These are phyloP conservation scores for Mucor sp. DNA, from an alignment of 371 early-diverging fungal genomes.

Conservation along the genomic window DNA sequence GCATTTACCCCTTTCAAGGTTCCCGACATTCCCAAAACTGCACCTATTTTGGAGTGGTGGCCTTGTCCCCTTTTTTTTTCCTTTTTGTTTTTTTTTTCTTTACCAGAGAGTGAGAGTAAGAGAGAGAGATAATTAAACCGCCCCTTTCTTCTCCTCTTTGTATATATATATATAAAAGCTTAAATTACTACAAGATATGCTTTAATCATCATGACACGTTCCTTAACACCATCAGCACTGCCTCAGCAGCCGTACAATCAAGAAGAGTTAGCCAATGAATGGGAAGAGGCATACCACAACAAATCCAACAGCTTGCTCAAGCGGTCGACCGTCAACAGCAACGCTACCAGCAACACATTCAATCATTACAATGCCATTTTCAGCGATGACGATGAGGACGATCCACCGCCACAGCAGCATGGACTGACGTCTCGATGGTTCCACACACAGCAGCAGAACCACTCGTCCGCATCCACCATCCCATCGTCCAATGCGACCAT, in stretches of 20 bases:
- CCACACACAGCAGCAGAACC: neutral
- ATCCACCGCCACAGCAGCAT: neutral
- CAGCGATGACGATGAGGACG: constrained; percentile 49
- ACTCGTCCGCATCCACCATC: neutral
- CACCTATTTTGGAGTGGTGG: neutral
- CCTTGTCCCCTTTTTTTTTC: neutral
- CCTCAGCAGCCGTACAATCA: constrained; percentile 12
- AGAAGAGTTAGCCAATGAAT: constrained; percentile 19
- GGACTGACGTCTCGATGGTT: constrained; percentile 5
- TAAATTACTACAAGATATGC: neutral
- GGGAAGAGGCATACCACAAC: constrained; percentile 25
- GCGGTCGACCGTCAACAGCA: neutral
- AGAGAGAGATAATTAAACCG: neutral
- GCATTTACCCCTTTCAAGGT: neutral
- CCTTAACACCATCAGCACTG: neutral
- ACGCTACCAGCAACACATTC: neutral
- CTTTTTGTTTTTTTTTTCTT: neutral
- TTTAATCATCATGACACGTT: constrained; percentile 4
- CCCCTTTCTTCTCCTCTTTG: neutral
- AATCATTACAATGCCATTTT: constrained; percentile 36
- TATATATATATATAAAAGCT: neutral
- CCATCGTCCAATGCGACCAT: neutral
- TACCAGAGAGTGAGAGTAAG: too few species aligned
- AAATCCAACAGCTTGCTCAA: neutral
- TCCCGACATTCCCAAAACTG: neutral